Evolutionary conservation across 345 rosid genomes (phyloP), one percentile per base, ranked within the genome.

Genomic region (Moricandia arvensis): DNA sequence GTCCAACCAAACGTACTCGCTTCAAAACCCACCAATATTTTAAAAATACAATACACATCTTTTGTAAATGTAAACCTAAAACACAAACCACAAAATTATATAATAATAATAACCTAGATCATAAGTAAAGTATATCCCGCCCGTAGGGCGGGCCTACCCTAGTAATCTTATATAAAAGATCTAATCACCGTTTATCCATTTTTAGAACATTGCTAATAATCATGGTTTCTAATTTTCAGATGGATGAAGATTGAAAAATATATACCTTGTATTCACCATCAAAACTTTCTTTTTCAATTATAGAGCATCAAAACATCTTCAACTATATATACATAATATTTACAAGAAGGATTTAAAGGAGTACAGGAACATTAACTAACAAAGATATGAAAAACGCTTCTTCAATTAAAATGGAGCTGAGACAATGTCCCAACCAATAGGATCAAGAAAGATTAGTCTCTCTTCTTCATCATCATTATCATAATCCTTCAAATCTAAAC

Each of bases 401-500:
- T 0, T 47, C 0, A 26, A 59, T 68, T 63, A 70, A 24, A 77
- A 71, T 71, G 75, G 80, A 70, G 80, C 80, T 2, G 75, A 27
- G 45, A 66, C 71, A 57, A 64, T 63, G 60, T 77, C 80, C 75
- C 80, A 77, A 57, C 71, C 75, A 57, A 15, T 41, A 45, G 53
- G 53, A 45, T 45, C 17, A 5, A 45, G 53, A 45, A 45, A 45
- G 17, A 45, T 45, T 45, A 45, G 3, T 16, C 33, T 57, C 27
- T 70, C 80, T 2, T 76, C 75, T 3, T 76, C 74, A 2, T 74
- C 31, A 29, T 29, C 67, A 16, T 26, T 13, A 0, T 75, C 53
- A 45, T 45, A 59, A 11, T 55, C 35, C 33, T 43, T 12, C 26
- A 33, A 45, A 5, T 63, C 35, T 12, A 64, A 21, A 33, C 71